phyloP scores from a whole-genome alignment of 345 rosid genomes.

The Corchorus capsularis region DNA sequence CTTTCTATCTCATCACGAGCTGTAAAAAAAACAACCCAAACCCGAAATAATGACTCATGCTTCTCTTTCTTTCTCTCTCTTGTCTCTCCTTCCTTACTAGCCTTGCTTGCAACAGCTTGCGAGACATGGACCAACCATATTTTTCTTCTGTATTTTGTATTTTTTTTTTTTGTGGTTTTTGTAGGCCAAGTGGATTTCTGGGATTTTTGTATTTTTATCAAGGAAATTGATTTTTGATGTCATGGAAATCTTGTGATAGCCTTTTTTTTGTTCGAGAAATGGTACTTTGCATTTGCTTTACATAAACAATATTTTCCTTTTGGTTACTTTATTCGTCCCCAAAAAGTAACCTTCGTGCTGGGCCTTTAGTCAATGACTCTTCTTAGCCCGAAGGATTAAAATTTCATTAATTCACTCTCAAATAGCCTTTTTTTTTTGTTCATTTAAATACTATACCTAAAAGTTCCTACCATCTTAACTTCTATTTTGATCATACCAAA shows the following conservation, averaged over 20 bases:
- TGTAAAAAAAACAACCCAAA: not conserved
- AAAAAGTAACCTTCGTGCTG: not conserved
- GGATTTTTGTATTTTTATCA: not conserved
- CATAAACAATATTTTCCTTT: not conserved
- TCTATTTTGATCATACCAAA: no score
- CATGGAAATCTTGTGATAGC: conserved; percentile 11
- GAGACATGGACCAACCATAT: conserved; percentile 29
- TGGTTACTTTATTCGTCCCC: no score
- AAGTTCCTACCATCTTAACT: no score
- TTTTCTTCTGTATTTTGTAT: not conserved
- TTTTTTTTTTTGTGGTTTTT: conserved; percentile 11
- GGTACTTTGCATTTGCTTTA: not conserved
- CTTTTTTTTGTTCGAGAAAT: not conserved
- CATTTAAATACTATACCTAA: no score
- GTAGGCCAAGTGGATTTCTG: conserved; percentile 11
- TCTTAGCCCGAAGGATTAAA: no score
- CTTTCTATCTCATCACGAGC: conserved; percentile 39
- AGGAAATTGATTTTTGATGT: not conserved
- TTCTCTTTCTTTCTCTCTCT: not conserved
- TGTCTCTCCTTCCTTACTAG: not conserved
- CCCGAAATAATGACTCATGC: not conserved
- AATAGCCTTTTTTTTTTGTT: no score
- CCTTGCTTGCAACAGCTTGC: conserved; percentile 28
- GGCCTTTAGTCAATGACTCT: not conserved
- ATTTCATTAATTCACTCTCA: no score